phyloP scores from a whole-genome alignment of 1,284 basidiomycete species.

The Cryptococcus maquisensis region DNA sequence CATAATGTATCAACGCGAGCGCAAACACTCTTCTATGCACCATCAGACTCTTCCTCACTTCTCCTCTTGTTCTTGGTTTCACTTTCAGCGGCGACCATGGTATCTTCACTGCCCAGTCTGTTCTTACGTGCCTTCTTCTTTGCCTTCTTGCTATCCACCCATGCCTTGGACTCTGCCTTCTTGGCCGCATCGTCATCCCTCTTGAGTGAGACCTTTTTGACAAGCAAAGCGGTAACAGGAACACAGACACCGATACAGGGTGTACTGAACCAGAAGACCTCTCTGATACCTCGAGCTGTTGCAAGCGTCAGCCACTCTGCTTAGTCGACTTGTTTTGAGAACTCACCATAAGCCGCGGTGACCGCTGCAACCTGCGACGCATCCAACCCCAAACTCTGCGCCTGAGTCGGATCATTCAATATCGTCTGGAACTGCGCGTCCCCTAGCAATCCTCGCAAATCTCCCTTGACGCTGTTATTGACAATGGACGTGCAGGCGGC shows the following conservation, averaged over 20 bases:
- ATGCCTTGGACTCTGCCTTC: slow-evolving; percentile 43
- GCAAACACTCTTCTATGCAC: slow-evolving; percentile 8
- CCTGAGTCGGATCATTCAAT: slow-evolving; percentile 32
- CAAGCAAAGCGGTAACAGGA: slow-evolving; percentile 33
- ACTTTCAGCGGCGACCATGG: not conserved
- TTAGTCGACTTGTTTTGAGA: not conserved
- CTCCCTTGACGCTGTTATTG: slow-evolving; percentile 33
- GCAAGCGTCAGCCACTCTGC: not conserved
- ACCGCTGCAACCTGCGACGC: slow-evolving; percentile 17
- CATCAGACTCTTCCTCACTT: slow-evolving; percentile 14
- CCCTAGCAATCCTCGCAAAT: slow-evolving; percentile 3
- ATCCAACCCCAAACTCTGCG: slow-evolving; percentile 17
- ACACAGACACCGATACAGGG: slow-evolving; percentile 37
- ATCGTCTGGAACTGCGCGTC: slow-evolving; percentile 12
- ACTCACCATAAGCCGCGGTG: slow-evolving; percentile 38
- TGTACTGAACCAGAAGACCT: slow-evolving; percentile 38
- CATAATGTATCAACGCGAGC: not conserved
- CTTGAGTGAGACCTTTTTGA: slow-evolving; percentile 36
- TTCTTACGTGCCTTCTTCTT: slow-evolving; percentile 7
- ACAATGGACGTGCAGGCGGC: slow-evolving; percentile 31
- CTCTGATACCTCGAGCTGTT: slow-evolving; percentile 35
- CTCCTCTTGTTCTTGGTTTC: not conserved
- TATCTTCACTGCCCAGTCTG: slow-evolving; percentile 4
- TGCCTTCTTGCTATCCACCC: slow-evolving; percentile 35
- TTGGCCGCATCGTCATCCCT: slow-evolving; percentile 38